A percentile compares a stretch with the other conserved stretches of the same genome.
Evolutionary conservation across 2,329 filamentous ascomycete genomes (phyloP).

Genomic region (Aspergillus sergii): DNA sequence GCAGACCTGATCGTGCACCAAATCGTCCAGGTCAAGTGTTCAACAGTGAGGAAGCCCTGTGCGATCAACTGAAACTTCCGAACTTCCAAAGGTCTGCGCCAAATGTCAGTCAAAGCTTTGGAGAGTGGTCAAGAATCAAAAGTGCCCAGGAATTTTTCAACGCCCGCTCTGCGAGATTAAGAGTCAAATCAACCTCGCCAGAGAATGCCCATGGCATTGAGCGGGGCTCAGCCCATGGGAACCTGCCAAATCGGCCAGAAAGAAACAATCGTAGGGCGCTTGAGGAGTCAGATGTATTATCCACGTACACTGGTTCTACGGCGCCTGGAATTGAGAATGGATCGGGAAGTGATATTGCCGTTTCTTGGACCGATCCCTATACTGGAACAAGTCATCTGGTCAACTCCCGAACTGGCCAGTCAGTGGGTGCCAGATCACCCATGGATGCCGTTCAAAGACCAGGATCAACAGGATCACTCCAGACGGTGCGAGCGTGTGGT

Average conservation of each 20-base stretch:
- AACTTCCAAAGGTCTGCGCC: constrained; percentile 21
- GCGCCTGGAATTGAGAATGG: not conserved
- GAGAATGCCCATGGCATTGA: constrained; percentile 1
- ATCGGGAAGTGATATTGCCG: constrained; percentile 20
- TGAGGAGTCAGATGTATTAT: not conserved
- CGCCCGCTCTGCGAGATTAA: not conserved
- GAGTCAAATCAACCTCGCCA: not conserved
- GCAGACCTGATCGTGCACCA: not conserved
- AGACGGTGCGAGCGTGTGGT: constrained; percentile 8
- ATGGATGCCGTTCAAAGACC: constrained; percentile 15
- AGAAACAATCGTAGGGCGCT: constrained; percentile 4
- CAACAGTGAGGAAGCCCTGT: constrained; percentile 29
- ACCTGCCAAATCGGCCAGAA: not conserved
- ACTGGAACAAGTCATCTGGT: constrained; percentile 46
- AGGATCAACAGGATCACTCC: constrained; percentile 21
- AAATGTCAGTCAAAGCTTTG: constrained; percentile 29
- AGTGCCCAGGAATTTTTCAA: constrained; percentile 26
- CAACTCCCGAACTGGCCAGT: constrained; percentile 40
- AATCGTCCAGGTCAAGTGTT: not conserved
- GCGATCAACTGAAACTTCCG: constrained; percentile 33
- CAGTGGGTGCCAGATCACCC: constrained; percentile 19
- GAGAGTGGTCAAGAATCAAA: constrained; percentile 47
- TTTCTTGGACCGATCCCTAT: constrained; percentile 63
- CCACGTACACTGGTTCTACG: not conserved
- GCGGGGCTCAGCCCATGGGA: not conserved